Conservation (phyloP, 139 green algal species). For the Tetraselmis chui region DNA sequence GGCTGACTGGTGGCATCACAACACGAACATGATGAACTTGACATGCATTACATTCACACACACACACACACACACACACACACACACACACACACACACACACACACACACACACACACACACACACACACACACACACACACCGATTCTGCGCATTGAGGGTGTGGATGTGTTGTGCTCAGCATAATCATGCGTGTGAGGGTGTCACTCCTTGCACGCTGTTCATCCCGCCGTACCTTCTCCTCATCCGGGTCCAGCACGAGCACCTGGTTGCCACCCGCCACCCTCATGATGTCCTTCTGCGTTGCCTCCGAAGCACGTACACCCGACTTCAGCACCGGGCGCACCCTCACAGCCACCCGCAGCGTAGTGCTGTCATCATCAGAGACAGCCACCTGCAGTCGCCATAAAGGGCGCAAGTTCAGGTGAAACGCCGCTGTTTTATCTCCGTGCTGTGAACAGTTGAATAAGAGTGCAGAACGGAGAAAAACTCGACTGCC, state of each 20-base stretch:
- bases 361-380: conserved; percentile 25
- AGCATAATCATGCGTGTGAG: too few species aligned
- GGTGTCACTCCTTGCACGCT: too few species aligned
- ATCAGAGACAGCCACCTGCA: neutral
- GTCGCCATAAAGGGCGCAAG: too few species aligned
- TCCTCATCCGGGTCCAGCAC: conserved; percentile 31
- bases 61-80: too few species aligned
- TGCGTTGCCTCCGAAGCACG: conserved; percentile 8
- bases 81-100: too few species aligned
- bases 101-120: too few species aligned
- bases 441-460: neutral
- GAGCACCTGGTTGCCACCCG: conserved; percentile 25
- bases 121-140: too few species aligned
- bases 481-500: neutral
- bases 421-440: neutral
- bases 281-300: conserved; percentile 14
- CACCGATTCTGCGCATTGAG: too few species aligned
- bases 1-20: too few species aligned
- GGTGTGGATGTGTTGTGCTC: too few species aligned
- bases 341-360: conserved; percentile 53
- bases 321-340: conserved; percentile 40
- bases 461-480: neutral
- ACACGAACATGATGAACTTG: too few species aligned
- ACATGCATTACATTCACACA: too few species aligned
- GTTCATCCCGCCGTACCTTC: neutral